These are phyloP conservation scores for Tetrahymena borealis DNA, from an alignment of 73 alveolate genomes.

Conservation along the genomic window DNA sequence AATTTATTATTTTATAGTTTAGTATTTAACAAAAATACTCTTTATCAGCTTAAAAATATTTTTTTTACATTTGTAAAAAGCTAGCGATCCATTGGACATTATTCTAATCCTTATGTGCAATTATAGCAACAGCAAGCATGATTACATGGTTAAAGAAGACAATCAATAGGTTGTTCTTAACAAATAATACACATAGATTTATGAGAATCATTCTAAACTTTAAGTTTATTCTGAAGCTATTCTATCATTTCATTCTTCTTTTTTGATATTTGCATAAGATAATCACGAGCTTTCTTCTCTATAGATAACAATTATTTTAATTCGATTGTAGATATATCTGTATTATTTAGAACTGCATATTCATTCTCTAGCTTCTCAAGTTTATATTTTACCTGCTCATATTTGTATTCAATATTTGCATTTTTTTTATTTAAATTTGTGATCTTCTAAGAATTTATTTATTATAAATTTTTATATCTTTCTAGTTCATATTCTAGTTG, in stretches of 20 bases:
- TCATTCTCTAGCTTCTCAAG: background rate
- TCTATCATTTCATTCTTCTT: background rate
- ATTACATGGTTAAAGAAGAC: background rate
- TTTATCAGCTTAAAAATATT: background rate
- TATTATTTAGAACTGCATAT: background rate
- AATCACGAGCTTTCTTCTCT: background rate
- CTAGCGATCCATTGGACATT: background rate
- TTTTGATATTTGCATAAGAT: background rate
- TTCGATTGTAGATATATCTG: background rate
- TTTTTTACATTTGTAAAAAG: background rate
- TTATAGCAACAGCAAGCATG: background rate
- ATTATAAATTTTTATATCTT: background rate
- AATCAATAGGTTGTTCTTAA: background rate
- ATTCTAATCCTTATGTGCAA: background rate
- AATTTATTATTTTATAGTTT: too few species aligned
- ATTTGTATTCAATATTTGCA: background rate
- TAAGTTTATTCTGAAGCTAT: background rate
- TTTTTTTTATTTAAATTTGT: background rate
- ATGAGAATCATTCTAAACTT: background rate
- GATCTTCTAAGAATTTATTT: background rate
- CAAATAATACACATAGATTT: background rate
- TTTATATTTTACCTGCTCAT: background rate
- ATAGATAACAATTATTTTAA: background rate
- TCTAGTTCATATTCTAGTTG: background rate
- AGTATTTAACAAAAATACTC: too few species aligned